Conservation (phyloP, 495 filamentous ascomycete genomes). For the Acidiella bohemica region DNA sequence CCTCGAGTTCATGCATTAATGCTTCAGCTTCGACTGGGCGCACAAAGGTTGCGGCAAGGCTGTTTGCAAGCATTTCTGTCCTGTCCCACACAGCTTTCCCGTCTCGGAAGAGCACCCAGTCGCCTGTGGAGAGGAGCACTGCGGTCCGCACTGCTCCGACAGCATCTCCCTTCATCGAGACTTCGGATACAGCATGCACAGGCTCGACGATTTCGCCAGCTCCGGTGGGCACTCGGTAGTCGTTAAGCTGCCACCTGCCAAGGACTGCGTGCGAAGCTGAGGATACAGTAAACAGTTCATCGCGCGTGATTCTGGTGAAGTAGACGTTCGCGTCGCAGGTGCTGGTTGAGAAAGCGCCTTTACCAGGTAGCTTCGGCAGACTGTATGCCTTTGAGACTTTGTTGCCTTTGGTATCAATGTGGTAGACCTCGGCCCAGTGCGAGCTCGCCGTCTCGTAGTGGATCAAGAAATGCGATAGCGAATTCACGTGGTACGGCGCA, state of each 20-base stretch:
- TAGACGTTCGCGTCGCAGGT: constrained; percentile 68
- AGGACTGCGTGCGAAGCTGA: constrained; percentile 65
- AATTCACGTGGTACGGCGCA: constrained; percentile 54
- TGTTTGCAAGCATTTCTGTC: constrained; percentile 63
- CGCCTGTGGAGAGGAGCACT: constrained; percentile 50
- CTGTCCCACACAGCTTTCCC: constrained; percentile 69
- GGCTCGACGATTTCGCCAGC: constrained; percentile 21
- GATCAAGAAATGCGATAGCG: constrained; percentile 67
- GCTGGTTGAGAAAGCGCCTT: constrained; percentile 66
- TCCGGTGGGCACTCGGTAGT: constrained; percentile 4
- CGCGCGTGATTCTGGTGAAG: constrained; percentile 65
- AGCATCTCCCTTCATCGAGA: constrained; percentile 49
- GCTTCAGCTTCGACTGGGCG: constrained; percentile 53
- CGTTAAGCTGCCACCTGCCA: constrained; percentile 48
- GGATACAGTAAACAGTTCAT: constrained; percentile 58
- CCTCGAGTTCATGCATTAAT: constrained; percentile 65
- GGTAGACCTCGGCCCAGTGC: constrained; percentile 76
- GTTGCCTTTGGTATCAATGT: constrained; percentile 55
- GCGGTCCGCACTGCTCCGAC: constrained; percentile 68
- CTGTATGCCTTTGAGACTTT: constrained; percentile 58
- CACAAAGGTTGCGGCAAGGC: constrained; percentile 63
- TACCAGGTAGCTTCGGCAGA: constrained; percentile 52
- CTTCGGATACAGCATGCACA: constrained; percentile 66
- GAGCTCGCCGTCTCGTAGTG: constrained; percentile 58
- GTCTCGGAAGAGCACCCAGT: constrained; percentile 75